Percentiles rank a stretch among this genome's conserved stretches.
These are phyloP conservation scores for Morella rubra DNA, from an alignment of 306 rosid species.

Conservation along the genomic window DNA sequence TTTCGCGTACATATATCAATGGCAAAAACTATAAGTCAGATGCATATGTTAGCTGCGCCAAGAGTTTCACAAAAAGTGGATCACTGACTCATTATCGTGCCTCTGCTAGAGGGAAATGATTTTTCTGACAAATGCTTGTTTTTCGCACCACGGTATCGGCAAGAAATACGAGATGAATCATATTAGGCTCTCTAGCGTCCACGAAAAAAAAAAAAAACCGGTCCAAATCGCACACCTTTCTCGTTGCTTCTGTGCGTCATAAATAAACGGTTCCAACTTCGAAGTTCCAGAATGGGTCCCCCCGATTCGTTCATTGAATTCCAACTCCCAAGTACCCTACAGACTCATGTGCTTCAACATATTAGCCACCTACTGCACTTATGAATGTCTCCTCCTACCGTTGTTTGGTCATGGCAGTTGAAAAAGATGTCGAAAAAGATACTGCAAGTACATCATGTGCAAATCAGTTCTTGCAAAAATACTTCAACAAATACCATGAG, in stretches of 20 bases:
- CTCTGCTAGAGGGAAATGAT: too few species aligned
- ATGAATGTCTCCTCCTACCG: background rate
- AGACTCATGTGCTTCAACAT: background rate
- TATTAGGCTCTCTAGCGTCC: background rate
- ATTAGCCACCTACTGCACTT: background rate
- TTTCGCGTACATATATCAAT: too few species aligned
- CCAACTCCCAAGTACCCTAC: background rate
- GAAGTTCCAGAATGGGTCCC: background rate
- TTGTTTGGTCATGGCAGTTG: background rate
- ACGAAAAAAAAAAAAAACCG: background rate
- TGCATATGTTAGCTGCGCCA: too few species aligned
- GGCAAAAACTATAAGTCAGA: too few species aligned
- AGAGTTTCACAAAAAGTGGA: too few species aligned
- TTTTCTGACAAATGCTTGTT: too few species aligned
- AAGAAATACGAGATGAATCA: too few species aligned
- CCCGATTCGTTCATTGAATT: slow-evolving; percentile 8
- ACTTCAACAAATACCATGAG: too few species aligned
- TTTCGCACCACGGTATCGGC: too few species aligned
- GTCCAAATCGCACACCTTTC: background rate
- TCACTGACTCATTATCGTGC: too few species aligned
- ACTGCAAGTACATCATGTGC: too few species aligned
- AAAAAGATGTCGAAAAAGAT: background rate
- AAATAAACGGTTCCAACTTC: background rate
- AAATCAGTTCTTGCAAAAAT: too few species aligned
- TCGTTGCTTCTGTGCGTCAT: background rate